Evolutionary conservation across 2,329 filamentous ascomycete genomes (phyloP), one percentile per base, ranked within the genome.

Genomic region (Calycina herbarum): DNA sequence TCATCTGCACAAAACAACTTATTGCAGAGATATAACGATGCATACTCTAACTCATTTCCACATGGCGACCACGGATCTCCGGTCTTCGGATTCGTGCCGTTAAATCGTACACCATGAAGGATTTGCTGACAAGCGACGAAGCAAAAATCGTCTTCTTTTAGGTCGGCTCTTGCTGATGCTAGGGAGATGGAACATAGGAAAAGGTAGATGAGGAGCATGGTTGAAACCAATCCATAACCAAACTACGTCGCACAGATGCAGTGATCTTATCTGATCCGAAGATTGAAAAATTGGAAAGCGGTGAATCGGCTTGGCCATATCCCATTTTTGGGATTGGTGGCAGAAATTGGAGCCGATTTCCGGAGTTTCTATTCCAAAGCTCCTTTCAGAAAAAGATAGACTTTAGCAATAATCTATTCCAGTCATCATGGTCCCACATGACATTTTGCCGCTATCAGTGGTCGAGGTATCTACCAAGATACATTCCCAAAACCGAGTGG

Each of bases 211-310:
- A 45, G 31, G n/a, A 45, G 35, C 59, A 61, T 61, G 38, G 40
- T 24, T 31, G 8, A n/a, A 29, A 15, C 27, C 20, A 48, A 27
- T 20, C 29, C n/a, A 20, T 13, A 13, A 31, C 27, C n/a, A 29
- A 17, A 33, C 29, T 20, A 48, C 27, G 38, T 40, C 17, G n/a
- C 27, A 48, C 10, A 61, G 20, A 20, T 45, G 59, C 40, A 5
- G 10, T 24, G 40, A 61, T 60, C 58, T 60, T 60, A 60, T 60
- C 58, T 60, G 58, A 60, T 61, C 35, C 27, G 20, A 45, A 54
- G 20, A 54, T 54, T 54, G 20, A 54, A 54, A 54, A 54, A 15
- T 27, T 0, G 20, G 48, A 54, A 54, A 54, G 48, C 48, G 48
- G 48, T 51, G 45, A 24, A 1, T 11, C 5, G 20, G 4, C 48